Base-by-base conservation (phyloP, 768 basidiomycete genomes). In the Mycena leptocephala region DNA sequence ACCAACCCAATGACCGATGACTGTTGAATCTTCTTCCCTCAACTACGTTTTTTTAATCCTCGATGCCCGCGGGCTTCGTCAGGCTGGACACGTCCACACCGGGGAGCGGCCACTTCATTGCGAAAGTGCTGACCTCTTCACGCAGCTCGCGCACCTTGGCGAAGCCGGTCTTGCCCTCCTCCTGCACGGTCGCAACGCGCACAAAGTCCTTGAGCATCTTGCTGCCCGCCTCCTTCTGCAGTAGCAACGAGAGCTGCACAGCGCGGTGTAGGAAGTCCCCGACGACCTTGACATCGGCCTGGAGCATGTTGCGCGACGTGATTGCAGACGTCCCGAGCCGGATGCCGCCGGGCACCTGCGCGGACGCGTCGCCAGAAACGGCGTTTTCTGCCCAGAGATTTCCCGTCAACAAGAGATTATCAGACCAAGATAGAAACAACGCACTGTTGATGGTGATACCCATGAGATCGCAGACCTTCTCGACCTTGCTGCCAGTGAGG, bases 191-290 rank as follows among this genome's bases (percentile, higher is more conserved):
- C 9, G 96, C 96, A 46, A 94, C 94, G 58, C 93, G 91, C 76
- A 97, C 92, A 81, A 99, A 99, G 89, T 99, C 98, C 89, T 98
- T 98, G 77, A 99, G 91, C 79, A 98, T 87, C 90, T 98, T 99
- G 72, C 92, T 91, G 37, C 97, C 97, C 30, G 98, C 95, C 87
- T 98, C 97, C 85, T 97, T 96, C 87, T 99, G 98, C 56, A 98
- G 91, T 48, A 92, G 83, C 55, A 97, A 90, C 59, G 96, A 93
- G 81, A 98, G 93, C 88, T 99, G 96, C 56, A 99, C 95, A 35
- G 96, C 92, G 63, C 97, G 97, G 89, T 99, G 96, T 70, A 99
- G 89, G 92, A 99, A 97, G 72, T 90, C 91, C 46, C 94, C 98
- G 69, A 99, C 97, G 72, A 91, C 83, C 84, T 95, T 94, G 85